phyloP scores from a whole-genome alignment of 2,329 filamentous ascomycete genomes.

The Trichophyton mentagrophytes region DNA sequence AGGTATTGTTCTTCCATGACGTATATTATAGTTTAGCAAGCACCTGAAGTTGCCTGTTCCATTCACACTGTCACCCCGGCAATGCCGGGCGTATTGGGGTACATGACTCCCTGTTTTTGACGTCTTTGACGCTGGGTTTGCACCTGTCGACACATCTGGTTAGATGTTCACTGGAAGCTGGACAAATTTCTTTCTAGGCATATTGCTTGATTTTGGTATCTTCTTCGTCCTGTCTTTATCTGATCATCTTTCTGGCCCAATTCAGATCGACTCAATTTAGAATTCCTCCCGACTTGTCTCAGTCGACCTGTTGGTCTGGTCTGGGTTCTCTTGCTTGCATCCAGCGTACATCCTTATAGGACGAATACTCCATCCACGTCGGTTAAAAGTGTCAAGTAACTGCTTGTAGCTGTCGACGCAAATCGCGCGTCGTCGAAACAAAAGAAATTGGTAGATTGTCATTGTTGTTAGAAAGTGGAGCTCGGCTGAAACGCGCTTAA shows the following conservation, averaged over 20 bases:
- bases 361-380: background rate
- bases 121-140: background rate
- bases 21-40: background rate
- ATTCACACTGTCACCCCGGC: background rate
- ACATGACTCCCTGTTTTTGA: background rate
- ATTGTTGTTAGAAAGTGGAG: background rate
- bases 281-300: background rate
- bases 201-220: background rate
- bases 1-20: background rate
- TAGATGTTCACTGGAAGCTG: background rate
- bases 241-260: background rate
- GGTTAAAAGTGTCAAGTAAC: background rate
- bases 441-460: background rate
- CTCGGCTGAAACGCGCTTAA: constrained; percentile 2
- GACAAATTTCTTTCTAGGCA: background rate
- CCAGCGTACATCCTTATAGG: background rate
- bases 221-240: background rate
- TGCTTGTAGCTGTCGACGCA: background rate
- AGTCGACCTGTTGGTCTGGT: background rate
- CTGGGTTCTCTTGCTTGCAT: background rate
- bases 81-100: background rate
- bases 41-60: background rate
- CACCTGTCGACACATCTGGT: background rate
- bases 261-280: background rate
- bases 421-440: too few relatives aligned